Conservation (phyloP, 768 basidiomycete genomes). For the Mycena polygramma region DNA sequence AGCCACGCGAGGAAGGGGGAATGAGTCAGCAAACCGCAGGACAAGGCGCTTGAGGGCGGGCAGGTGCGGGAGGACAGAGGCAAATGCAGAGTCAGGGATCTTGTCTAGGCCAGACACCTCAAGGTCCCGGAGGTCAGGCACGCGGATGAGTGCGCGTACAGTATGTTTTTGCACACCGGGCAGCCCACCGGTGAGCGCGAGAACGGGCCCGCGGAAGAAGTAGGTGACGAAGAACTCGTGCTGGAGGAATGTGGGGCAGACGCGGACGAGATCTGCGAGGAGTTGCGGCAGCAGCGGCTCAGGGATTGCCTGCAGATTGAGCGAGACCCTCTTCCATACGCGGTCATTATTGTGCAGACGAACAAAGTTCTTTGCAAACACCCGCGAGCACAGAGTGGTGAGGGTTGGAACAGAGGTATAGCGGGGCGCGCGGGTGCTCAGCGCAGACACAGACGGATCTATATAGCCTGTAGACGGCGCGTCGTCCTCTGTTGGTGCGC, state of each 20-base stretch:
- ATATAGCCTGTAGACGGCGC: conserved; percentile 46
- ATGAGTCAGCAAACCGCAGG: conserved; percentile 60
- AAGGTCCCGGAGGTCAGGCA: conserved; percentile 60
- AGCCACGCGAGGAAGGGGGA: conserved; percentile 15
- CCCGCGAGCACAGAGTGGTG: conserved; percentile 62
- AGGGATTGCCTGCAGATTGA: conserved; percentile 62
- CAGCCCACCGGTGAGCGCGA: conserved; percentile 62
- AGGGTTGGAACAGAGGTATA: conserved; percentile 56
- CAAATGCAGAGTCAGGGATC: conserved; percentile 65
- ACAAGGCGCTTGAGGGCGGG: conserved; percentile 60
- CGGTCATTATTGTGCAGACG: conserved; percentile 53
- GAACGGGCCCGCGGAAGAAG: conserved; percentile 67
- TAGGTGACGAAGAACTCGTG: conserved; percentile 71
- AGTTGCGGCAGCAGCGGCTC: conserved; percentile 64
- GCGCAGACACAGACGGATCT: conserved; percentile 64
- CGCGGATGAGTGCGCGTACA: conserved; percentile 56
- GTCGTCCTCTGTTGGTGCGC: conserved; percentile 62
- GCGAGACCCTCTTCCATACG: conserved; percentile 56
- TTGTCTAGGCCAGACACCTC: conserved; percentile 66
- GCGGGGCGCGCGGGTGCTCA: conserved; percentile 60
- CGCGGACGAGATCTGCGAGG: conserved; percentile 62
- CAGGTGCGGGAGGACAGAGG: conserved; percentile 60
- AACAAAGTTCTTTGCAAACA: conserved; percentile 62
- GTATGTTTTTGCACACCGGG: conserved; percentile 68
- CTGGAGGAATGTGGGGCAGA: conserved; percentile 65